A percentile compares a stretch with the other conserved stretches of the same genome.
Conservation (phyloP, 1,284 basidiomycete genomes). For the Leccinum huronense region DNA sequence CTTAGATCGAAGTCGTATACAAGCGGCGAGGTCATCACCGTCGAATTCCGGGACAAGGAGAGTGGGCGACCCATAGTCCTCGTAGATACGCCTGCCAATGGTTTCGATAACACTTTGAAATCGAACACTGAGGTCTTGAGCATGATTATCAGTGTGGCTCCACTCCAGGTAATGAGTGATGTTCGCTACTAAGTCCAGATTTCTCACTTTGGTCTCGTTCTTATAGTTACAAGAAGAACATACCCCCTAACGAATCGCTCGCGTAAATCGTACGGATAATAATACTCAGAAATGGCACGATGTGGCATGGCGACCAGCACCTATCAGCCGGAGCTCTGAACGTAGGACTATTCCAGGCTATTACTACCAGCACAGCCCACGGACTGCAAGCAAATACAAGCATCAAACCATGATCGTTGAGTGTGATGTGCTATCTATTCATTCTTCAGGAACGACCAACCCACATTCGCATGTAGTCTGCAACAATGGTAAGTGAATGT, state of each 20-base stretch:
- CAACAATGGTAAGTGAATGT: constrained; percentile 6
- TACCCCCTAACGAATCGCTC: not conserved
- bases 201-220: not conserved
- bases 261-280: not conserved
- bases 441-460: not conserved
- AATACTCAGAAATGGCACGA: not conserved
- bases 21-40: not conserved
- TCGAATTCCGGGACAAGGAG: not conserved
- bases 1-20: not conserved
- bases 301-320: constrained; percentile 6
- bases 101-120: not conserved
- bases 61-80: not conserved
- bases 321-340: not conserved
- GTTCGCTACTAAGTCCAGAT: not conserved
- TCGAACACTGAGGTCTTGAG: not conserved
- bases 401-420: not conserved
- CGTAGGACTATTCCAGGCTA: not conserved
- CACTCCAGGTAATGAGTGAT: not conserved
- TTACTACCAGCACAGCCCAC: not conserved
- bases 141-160: not conserved
- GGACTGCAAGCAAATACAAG: not conserved
- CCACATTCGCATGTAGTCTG: constrained; percentile 18
- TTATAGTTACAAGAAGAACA: not conserved
- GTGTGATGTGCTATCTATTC: not conserved
- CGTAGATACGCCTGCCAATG: not conserved